Base-by-base conservation (phyloP, 306 rosid genomes). In the Psophocarpus tetragonolobus region DNA sequence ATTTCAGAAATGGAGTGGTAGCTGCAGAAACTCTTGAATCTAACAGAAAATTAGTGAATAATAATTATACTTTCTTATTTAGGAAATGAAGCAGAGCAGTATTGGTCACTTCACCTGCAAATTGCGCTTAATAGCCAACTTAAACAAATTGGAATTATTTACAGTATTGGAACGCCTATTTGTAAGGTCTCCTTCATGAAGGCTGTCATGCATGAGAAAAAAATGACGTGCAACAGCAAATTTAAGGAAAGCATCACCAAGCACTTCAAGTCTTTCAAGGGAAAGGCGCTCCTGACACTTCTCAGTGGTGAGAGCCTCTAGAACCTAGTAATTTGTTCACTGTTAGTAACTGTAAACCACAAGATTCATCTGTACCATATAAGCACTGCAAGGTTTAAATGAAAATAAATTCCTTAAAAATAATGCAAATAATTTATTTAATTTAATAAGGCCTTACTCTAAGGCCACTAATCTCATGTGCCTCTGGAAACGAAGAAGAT, bases 191-290 rank as follows among this genome's bases (percentile, higher is more conserved):
- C 98, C 98, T 89, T 95, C 98, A 82, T 91, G 92, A 80, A 92
- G 86, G 66, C 69, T 80, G 71, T 80, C 90, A 68, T 91, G 83
- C 77, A 82, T 27, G 84, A 95, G 91, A 60, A 95, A 95, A 74
- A 91, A 84, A 79, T 84, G 93, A 39, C 98, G 88, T 24, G 88
- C 93, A 75, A 91, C 93, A 4, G 84, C 86, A 92, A 87, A 95
- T 87, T 95, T 92, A 76, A 95, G 99, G 84, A 92, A 95, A 79
- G 97, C 89, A 39, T 95, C 97, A 18, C 99, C 99, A 75, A 95
- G 97, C 80, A 91, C 86, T 89, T 95, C 98, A 71, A 95, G 93
- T 88, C 99, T 95, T 85, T 95, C 97, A 75, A 95, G 97, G 63
- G 98, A 95, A 88, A 95, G 41, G 13, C 91, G 83, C 75, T 92